Base-by-base conservation (phyloP, 208 protist genomes). In the Trichomonas vaginalis region DNA sequence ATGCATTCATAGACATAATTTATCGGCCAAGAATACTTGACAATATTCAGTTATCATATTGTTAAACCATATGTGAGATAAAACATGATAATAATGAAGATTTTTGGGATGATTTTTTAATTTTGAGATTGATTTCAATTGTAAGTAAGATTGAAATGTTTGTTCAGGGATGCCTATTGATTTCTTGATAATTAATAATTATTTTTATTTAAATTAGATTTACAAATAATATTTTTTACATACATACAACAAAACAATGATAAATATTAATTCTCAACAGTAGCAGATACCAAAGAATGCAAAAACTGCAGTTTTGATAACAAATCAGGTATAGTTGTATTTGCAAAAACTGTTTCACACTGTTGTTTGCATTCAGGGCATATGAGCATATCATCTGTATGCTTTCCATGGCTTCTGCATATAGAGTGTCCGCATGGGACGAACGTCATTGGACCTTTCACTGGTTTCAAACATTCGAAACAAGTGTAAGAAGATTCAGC, bases 401-500 rank as follows among this genome's bases (percentile, higher is more conserved):
- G 86, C n/a, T 92, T 92, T 51, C 86, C 86, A 39, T 92, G 86
- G 17, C 1, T 15, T 51, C 86, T 48, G 45, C 86, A 92, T 1
- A 92, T 45, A 21, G 86, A 92, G 15, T 92, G 86, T 39, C 86
- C 86, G 17, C 86, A 92, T 10, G 86, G 86, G 51, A 92, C 86
- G 51, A 92, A 92, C 48, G 86, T 92, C 86, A 92, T 92, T 51
- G 86, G 86, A 56, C 46, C 17, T 39, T 51, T 92, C 3, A 92
- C 86, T 51, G 45, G 45, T 51, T 92, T 92, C 15, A 92, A 92
- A 45, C 86, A 92, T 51, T 92, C 86, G 35, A 92, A 92, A 32
- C 45, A 92, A 56, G 86, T 92, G 27, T 92, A 92, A 21, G 86
- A 92, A 35, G 86, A 92, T 51, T 92, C 86, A 35, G 86, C 40